A percentile compares a stretch with the other conserved stretches of the same genome.
Evolutionary conservation across 2,329 filamentous ascomycete species (phyloP).

Genomic region (Botryosphaeria dothidea): DNA sequence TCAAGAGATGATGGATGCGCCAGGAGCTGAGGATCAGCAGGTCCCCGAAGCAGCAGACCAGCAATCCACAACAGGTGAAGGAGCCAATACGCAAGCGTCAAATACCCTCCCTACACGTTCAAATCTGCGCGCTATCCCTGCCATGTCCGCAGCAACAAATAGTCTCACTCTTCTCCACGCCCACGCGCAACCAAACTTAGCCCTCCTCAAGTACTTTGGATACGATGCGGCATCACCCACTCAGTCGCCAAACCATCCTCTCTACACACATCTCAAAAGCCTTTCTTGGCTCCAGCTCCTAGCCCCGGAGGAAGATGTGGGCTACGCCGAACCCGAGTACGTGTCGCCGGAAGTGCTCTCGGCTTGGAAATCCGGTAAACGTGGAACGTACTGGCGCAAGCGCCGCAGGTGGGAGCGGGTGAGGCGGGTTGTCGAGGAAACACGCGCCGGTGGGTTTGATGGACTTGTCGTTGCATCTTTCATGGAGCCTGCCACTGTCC

Average conservation of each 20-base stretch:
- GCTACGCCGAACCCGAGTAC: constrained; percentile 68
- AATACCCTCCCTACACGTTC: constrained; percentile 19
- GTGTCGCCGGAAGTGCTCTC: constrained; percentile 63
- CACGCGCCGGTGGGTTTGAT: constrained; percentile 74
- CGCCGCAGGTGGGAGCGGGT: constrained; percentile 76
- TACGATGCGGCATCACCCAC: constrained; percentile 68
- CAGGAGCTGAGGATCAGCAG: constrained; percentile 4
- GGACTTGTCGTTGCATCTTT: constrained; percentile 79
- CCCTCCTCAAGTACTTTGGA: constrained; percentile 83
- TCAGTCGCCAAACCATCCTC: constrained; percentile 66
- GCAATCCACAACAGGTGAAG: not conserved
- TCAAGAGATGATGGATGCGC: constrained; percentile 10
- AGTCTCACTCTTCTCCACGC: constrained; percentile 79
- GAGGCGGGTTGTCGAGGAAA: constrained; percentile 71
- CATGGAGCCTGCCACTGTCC: constrained; percentile 77
- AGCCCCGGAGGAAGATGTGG: constrained; percentile 70
- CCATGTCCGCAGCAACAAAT: constrained; percentile 69
- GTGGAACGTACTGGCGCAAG: constrained; percentile 87
- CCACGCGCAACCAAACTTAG: constrained; percentile 84
- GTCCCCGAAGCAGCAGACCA: not conserved
- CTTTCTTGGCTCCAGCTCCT: constrained; percentile 92
- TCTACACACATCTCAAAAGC: constrained; percentile 77
- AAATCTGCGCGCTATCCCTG: constrained; percentile 39
- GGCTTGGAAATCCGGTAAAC: constrained; percentile 76
- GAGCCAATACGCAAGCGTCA: not conserved